Percentiles rank a stretch among this genome's conserved stretches.
Evolutionary conservation across 768 basidiomycete genomes (phyloP).

Genomic region (Leucocoprinus sp.): DNA sequence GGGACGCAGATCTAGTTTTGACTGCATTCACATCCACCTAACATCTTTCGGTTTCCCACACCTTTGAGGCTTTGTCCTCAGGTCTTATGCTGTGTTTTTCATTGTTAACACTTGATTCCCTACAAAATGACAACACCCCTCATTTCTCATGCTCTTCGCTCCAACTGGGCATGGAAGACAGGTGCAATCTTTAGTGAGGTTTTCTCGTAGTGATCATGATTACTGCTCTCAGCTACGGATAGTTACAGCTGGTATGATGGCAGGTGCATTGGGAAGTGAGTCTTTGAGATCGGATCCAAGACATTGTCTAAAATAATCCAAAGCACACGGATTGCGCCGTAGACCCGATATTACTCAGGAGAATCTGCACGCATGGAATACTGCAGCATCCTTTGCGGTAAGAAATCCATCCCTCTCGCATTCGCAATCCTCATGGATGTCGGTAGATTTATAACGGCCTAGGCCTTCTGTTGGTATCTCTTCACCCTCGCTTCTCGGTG

Average conservation of each 20-base stretch:
- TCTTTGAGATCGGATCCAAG: neutral
- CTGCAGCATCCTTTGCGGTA: slow-evolving; percentile 59
- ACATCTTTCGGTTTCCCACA: too few relatives aligned
- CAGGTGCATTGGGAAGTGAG: slow-evolving; percentile 58
- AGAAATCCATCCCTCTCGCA: slow-evolving; percentile 13
- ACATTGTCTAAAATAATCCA: slow-evolving; percentile 1
- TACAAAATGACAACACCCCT: slow-evolving; percentile 22
- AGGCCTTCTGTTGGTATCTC: slow-evolving; percentile 50
- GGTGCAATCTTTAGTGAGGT: slow-evolving; percentile 33
- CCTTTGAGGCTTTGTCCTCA: too few relatives aligned
- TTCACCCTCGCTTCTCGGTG: slow-evolving; percentile 50
- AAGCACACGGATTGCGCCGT: slow-evolving; percentile 49
- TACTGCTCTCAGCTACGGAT: neutral
- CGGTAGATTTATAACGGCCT: slow-evolving; percentile 62
- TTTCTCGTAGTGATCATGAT: neutral
- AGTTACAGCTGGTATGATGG: slow-evolving; percentile 43
- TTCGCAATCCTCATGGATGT: neutral
- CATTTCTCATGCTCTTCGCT: slow-evolving; percentile 15
- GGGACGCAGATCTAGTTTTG: too few relatives aligned
- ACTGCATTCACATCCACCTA: too few relatives aligned
- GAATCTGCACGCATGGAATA: slow-evolving; percentile 50
- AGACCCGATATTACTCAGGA: slow-evolving; percentile 40
- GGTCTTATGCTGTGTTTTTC: too few relatives aligned
- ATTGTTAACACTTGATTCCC: too few relatives aligned
- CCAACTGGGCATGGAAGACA: slow-evolving; percentile 31